phyloP scores from a whole-genome alignment of 345 rosid genomes.

The Eucalyptus curtisii region DNA sequence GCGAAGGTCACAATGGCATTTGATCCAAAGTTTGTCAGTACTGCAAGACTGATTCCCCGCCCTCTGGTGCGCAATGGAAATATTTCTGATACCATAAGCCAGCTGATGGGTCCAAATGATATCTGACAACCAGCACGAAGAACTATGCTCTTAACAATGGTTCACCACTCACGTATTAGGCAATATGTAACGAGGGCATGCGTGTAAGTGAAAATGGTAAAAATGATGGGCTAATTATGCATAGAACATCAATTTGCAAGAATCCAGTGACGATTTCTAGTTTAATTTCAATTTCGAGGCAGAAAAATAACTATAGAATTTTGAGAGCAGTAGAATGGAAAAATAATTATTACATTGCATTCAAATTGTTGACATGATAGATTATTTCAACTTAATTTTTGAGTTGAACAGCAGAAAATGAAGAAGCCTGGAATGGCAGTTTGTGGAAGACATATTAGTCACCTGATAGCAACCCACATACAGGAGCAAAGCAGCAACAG shows the following conservation, averaged over 20 bases:
- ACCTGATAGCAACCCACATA: constrained; percentile 97
- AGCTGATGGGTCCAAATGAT: constrained; percentile 97
- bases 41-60: constrained; percentile 86
- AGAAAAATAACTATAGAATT: neutral
- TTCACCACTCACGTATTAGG: neutral
- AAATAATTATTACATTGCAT: neutral
- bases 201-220: neutral
- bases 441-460: constrained; percentile 2
- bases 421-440: neutral
- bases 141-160: neutral
- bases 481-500: constrained; percentile 79
- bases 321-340: neutral
- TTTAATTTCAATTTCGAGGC: neutral
- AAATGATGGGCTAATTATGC: neutral
- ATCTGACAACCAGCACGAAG: constrained; percentile 29
- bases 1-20: constrained; percentile 97
- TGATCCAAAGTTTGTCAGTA: constrained; percentile 88
- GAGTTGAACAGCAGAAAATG: neutral
- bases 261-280: neutral
- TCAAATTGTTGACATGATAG: neutral
- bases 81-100: constrained; percentile 98
- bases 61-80: constrained; percentile 89
- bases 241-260: neutral
- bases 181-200: neutral
- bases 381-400: neutral